These are phyloP conservation scores for Stropharia rugosoannulata DNA, from an alignment of 768 basidiomycete genomes.

Conservation along the genomic window DNA sequence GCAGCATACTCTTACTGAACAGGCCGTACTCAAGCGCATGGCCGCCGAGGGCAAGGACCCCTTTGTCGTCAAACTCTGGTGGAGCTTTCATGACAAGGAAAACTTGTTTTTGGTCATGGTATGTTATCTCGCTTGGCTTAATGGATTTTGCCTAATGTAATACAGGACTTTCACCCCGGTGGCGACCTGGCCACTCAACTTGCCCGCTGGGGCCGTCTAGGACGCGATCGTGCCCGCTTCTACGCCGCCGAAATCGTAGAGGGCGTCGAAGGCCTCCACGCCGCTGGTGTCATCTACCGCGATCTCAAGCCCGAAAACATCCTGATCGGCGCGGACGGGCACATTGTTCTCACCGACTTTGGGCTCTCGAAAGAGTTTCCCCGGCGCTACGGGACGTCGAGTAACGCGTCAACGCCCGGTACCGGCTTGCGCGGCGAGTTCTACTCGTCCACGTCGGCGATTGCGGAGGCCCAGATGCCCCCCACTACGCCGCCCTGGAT, in stretches of 20 bases:
- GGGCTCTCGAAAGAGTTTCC: slow-evolving; percentile 93
- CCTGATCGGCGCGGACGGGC: slow-evolving; percentile 90
- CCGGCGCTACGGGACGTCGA: slow-evolving; percentile 33
- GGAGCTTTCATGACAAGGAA: slow-evolving; percentile 98
- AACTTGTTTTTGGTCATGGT: slow-evolving; percentile 97
- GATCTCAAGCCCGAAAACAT: slow-evolving; percentile 98
- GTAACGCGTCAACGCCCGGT: slow-evolving; percentile 58
- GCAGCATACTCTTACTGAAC: slow-evolving; percentile 94
- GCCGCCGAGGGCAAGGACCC: slow-evolving; percentile 86
- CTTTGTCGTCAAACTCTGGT: slow-evolving; percentile 95
- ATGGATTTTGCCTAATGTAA: neutral
- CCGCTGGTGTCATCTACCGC: slow-evolving; percentile 94
- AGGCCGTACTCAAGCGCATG: slow-evolving; percentile 93
- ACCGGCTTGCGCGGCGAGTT: slow-evolving; percentile 49
- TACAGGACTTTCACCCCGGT: slow-evolving; percentile 89
- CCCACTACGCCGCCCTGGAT: slow-evolving; percentile 74
- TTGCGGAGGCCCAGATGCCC: slow-evolving; percentile 22
- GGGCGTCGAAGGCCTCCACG: slow-evolving; percentile 92
- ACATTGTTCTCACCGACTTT: slow-evolving; percentile 97
- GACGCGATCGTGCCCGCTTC: slow-evolving; percentile 92
- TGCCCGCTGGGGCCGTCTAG: slow-evolving; percentile 91
- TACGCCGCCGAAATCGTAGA: slow-evolving; percentile 98
- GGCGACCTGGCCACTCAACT: slow-evolving; percentile 98
- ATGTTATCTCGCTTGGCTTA: slow-evolving; percentile 16
- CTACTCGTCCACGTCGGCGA: slow-evolving; percentile 49